Percentiles rank a stretch among this genome's conserved stretches.
Conservation (phyloP, 176 grass and related monocot genomes). For the Pontederia crassipes region DNA sequence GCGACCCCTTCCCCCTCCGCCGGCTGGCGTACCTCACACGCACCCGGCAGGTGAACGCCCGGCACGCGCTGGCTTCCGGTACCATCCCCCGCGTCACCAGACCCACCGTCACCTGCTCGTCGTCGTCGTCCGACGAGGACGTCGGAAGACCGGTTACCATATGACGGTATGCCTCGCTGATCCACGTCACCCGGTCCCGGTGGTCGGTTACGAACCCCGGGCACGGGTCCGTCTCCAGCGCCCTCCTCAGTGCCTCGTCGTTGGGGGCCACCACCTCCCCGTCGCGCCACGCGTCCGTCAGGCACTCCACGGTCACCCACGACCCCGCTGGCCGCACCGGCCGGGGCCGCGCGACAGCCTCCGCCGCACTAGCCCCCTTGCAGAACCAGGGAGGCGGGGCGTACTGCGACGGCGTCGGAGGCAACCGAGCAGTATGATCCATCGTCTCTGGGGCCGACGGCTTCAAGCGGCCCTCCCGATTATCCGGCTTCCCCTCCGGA, state of each 20-base stretch:
- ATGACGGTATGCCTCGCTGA: slow-evolving; percentile 31
- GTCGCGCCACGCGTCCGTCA: slow-evolving; percentile 15
- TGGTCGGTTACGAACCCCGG: slow-evolving; percentile 52
- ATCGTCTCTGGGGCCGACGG: neutral
- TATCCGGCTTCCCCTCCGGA: neutral
- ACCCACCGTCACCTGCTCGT: slow-evolving; percentile 27
- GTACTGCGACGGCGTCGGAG: neutral
- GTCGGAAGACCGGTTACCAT: slow-evolving; percentile 3
- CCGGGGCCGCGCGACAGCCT: neutral
- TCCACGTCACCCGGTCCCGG: slow-evolving; percentile 61
- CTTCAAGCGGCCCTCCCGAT: too few relatives aligned
- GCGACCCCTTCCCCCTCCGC: slow-evolving; percentile 10
- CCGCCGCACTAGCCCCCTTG: neutral
- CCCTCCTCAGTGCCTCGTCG: slow-evolving; percentile 2
- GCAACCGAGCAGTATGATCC: too few relatives aligned
- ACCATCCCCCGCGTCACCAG: slow-evolving; percentile 28
- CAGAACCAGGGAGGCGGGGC: neutral
- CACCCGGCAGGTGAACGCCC: slow-evolving; percentile 52
- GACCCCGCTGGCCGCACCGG: slow-evolving; percentile 7
- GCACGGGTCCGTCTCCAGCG: slow-evolving; percentile 8
- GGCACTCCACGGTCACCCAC: slow-evolving; percentile 45
- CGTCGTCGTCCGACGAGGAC: neutral
- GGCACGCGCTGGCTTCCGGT: slow-evolving; percentile 55
- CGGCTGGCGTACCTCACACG: slow-evolving; percentile 28
- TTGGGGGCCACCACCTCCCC: slow-evolving; percentile 7